Evolutionary conservation across 306 rosid species (phyloP).

Genomic region (Gleditsia sinensis): DNA sequence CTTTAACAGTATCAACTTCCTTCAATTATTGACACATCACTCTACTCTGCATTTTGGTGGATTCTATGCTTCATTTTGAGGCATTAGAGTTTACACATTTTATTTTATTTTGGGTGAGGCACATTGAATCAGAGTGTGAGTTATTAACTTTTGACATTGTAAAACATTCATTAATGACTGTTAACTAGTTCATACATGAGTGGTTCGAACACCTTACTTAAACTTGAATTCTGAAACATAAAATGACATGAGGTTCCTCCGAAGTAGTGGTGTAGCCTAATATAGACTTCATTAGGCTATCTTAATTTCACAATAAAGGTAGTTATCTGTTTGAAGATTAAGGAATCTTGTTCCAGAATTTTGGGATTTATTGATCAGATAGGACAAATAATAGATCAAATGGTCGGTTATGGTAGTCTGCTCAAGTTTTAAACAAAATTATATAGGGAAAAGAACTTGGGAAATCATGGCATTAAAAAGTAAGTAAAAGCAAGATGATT

Average conservation of each 20-base stretch:
- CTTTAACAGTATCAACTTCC: neutral
- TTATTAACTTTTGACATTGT: neutral
- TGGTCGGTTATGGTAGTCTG: constrained; percentile 46
- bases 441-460: neutral
- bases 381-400: constrained; percentile 45
- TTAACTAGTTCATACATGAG: too few relatives aligned
- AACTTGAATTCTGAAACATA: neutral
- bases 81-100: neutral
- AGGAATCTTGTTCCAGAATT: constrained; percentile 28
- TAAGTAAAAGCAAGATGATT: constrained; percentile 18
- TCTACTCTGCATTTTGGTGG: constrained; percentile 15
- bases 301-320: constrained; percentile 24
- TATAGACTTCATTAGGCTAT: neutral
- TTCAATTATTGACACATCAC: constrained; percentile 58
- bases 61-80: constrained; percentile 9
- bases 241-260: neutral
- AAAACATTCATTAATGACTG: neutral
- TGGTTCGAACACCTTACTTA: too few relatives aligned
- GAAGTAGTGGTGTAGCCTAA: neutral
- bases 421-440: constrained; percentile 21
- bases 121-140: neutral
- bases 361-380: constrained; percentile 32
- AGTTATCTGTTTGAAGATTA: constrained; percentile 1
- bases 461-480: neutral
- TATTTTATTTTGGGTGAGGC: neutral